Conservation (phyloP, 2,329 filamentous ascomycete species). For the Chrysoporthe puriensis region DNA sequence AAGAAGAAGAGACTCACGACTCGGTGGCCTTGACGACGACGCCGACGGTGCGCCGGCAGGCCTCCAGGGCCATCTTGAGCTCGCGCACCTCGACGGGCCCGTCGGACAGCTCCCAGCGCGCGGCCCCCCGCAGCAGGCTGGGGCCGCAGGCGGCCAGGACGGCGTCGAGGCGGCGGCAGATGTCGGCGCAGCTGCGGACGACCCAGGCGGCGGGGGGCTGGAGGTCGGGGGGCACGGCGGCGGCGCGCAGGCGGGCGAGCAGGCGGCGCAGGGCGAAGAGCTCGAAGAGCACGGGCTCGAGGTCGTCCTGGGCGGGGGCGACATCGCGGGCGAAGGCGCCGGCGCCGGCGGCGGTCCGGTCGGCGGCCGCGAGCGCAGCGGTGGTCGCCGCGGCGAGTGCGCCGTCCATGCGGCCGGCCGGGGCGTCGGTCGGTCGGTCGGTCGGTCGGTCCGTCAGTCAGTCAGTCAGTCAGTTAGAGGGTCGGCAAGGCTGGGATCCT, state of each 20-base stretch:
- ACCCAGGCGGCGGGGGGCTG: slow-evolving; percentile 16
- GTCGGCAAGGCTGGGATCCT: too few species aligned
- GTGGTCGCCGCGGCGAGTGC: slow-evolving; percentile 22
- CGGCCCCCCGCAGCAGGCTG: slow-evolving; percentile 12
- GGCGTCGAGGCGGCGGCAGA: slow-evolving; percentile 21
- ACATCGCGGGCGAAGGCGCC: slow-evolving; percentile 23
- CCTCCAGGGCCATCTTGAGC: slow-evolving; percentile 16
- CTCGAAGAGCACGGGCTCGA: slow-evolving; percentile 24
- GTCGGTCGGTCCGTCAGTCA: too few species aligned
- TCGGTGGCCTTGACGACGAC: slow-evolving; percentile 20
- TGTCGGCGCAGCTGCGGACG: slow-evolving; percentile 20
- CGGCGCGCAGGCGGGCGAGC: slow-evolving; percentile 15
- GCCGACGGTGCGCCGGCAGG: slow-evolving; percentile 23
- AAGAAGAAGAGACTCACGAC: slow-evolving; percentile 15
- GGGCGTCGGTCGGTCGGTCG: background rate
- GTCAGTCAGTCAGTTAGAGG: too few species aligned
- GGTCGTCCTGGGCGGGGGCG: slow-evolving; percentile 22
- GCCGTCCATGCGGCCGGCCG: slow-evolving; percentile 21
- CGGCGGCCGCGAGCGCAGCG: slow-evolving; percentile 24
- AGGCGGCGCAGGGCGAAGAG: slow-evolving; percentile 16
- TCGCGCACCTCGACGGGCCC: slow-evolving; percentile 19
- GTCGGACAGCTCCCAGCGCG: slow-evolving; percentile 24
- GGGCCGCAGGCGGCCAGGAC: slow-evolving; percentile 22
- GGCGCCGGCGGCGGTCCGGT: slow-evolving; percentile 16
- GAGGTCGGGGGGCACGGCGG: slow-evolving; percentile 2